These are phyloP conservation scores for Penicillium rolfsii DNA, from an alignment of 2,329 filamentous ascomycete species.

Conservation along the genomic window DNA sequence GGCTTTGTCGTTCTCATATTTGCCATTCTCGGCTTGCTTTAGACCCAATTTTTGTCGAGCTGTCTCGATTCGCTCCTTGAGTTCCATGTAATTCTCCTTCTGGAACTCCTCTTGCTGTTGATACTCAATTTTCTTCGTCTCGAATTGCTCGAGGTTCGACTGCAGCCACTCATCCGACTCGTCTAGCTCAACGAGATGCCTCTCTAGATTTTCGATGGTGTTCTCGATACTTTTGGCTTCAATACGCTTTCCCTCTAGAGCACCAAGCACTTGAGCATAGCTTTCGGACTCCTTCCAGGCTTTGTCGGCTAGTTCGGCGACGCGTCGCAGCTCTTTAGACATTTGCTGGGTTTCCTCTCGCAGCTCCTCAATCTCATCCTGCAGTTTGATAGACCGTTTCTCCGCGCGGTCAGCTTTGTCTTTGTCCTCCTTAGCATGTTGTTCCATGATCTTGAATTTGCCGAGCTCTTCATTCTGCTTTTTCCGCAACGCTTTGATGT, in stretches of 20 bases:
- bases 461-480: slow-evolving; percentile 75
- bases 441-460: slow-evolving; percentile 73
- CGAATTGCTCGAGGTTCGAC: slow-evolving; percentile 73
- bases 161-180: slow-evolving; percentile 79
- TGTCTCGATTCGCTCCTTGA: slow-evolving; percentile 58
- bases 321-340: slow-evolving; percentile 49
- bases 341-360: slow-evolving; percentile 65
- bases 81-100: slow-evolving; percentile 65
- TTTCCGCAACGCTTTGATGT: slow-evolving; percentile 85
- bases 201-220: slow-evolving; percentile 69
- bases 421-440: slow-evolving; percentile 80
- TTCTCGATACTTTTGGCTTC: slow-evolving; percentile 71
- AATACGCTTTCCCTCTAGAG: slow-evolving; percentile 75
- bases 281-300: slow-evolving; percentile 74
- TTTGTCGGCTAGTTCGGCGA: slow-evolving; percentile 59
- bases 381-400: slow-evolving; percentile 66
- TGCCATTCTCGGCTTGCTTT: slow-evolving; percentile 61
- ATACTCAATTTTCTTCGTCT: slow-evolving; percentile 70
- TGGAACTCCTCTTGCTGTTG: slow-evolving; percentile 65
- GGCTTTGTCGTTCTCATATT: slow-evolving; percentile 81
- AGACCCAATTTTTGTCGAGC: slow-evolving; percentile 47
- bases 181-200: slow-evolving; percentile 73
- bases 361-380: slow-evolving; percentile 63
- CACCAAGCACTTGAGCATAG: slow-evolving; percentile 73
- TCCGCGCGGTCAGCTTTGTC: slow-evolving; percentile 75